phyloP scores from a whole-genome alignment of 768 basidiomycete species.

The Auriculariales sp. region DNA sequence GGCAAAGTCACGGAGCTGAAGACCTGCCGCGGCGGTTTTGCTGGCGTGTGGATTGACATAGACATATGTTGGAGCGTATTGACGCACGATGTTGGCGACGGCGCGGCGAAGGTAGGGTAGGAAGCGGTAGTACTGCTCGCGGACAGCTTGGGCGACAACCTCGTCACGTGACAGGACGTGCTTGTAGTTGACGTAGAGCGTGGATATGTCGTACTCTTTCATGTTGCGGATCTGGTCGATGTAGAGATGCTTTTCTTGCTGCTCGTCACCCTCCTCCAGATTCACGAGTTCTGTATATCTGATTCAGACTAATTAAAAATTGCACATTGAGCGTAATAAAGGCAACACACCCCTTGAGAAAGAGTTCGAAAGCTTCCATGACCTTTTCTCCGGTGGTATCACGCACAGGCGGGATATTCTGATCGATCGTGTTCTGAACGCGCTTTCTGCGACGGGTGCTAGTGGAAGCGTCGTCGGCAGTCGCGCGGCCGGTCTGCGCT shows the following conservation, averaged over 20 bases:
- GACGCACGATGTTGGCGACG: constrained; percentile 74
- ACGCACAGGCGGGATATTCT: constrained; percentile 73
- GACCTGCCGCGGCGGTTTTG: constrained; percentile 70
- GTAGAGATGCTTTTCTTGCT: constrained; percentile 54
- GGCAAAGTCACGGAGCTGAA: constrained; percentile 85
- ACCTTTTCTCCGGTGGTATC: constrained; percentile 96
- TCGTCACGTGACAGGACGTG: constrained; percentile 86
- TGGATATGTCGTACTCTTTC: constrained; percentile 88
- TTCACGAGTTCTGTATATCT: constrained; percentile 79
- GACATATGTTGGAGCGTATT: constrained; percentile 86
- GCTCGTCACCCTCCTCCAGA: constrained; percentile 37
- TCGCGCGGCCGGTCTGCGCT: constrained; percentile 16
- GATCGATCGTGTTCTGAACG: constrained; percentile 26
- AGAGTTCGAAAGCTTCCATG: constrained; percentile 79
- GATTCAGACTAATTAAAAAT: constrained; percentile 6
- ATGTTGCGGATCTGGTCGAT: constrained; percentile 89
- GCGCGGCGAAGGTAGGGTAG: constrained; percentile 88
- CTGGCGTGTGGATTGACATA: constrained; percentile 89
- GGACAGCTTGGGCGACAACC: constrained; percentile 84
- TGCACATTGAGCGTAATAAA: neutral
- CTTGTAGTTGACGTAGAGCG: constrained; percentile 90
- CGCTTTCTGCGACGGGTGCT: constrained; percentile 30
- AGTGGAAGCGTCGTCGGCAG: constrained; percentile 22
- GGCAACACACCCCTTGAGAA: constrained; percentile 69
- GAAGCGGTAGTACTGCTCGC: constrained; percentile 93